Base-by-base conservation (phyloP, 192 early-diverging fungal species). In the Mortierella claussenii region DNA sequence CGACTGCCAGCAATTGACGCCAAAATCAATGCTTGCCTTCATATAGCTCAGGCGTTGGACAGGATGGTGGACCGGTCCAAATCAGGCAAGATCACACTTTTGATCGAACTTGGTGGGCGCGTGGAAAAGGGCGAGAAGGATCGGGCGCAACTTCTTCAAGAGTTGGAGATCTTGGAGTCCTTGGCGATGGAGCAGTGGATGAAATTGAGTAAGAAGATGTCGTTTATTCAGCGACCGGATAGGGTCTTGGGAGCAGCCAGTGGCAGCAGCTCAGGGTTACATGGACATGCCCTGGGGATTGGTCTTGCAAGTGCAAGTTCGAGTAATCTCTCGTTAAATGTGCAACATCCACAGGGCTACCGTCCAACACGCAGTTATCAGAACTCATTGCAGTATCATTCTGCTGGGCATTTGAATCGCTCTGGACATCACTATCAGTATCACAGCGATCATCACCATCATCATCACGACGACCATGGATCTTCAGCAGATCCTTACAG, bases 1-100 rank as follows among this genome's bases (percentile, higher is more conserved):
- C 69, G 78, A 6, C 43, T 82, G 0, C 45, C 69, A 4, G 63
- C 80, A 9, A 34, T 67, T 11, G 80, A 82, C 3, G 48, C 69
- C 37, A 82, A 82, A 40, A 62, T 74, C 32, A 43, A 37, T 20
- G 63, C 69, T 17, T 82, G 80, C 53, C 65, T 69, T 10, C 42
- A 56, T 18, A 21, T 82, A 4, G 23, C 58, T 2, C 36, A 37
- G 13, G 15, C 59, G 31, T 40, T 76, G 23, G 56, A 65, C 0
- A n/a, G 46, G 5, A 52, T 75, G 49, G 15, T 31, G 10, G 45
- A 36, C 0, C 60, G 59, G 26, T 45, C 62, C 4, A 58, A 75
- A 18, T 30, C 26, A 3, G 71, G 71, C 2, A 40, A 47, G n/a
- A 24, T 75, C 30, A 55, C 31, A 17, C 23, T 75, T 8, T 31